Evolutionary conservation across 768 basidiomycete genomes (phyloP).

Genomic region (Mycena albidolilacea): DNA sequence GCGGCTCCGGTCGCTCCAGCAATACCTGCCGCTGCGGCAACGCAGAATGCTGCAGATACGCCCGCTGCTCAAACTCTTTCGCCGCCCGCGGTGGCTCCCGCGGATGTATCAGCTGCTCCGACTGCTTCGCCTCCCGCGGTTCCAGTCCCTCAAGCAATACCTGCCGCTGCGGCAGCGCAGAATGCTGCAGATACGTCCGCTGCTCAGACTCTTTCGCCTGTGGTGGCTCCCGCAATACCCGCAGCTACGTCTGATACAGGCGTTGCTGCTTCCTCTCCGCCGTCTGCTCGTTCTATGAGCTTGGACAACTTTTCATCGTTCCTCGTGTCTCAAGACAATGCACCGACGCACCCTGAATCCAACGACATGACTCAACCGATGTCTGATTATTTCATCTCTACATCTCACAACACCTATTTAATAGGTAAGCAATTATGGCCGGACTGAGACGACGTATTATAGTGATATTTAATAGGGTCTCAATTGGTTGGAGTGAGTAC

Average conservation of each 20-base stretch:
- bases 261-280: constrained; percentile 1
- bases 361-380: constrained; percentile 83
- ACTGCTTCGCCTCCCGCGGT: neutral
- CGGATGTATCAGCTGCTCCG: neutral
- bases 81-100: neutral
- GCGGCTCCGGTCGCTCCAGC: too few species aligned
- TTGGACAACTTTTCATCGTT: constrained; percentile 72
- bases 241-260: neutral
- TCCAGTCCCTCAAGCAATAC: too few species aligned
- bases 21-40: too few species aligned
- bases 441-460: too few species aligned
- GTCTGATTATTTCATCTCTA: constrained; percentile 84
- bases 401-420: constrained; percentile 94
- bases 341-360: constrained; percentile 42
- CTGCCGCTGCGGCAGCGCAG: too few species aligned
- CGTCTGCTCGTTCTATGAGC: constrained; percentile 50
- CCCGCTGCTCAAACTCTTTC: neutral
- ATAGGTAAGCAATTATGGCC: constrained; percentile 66
- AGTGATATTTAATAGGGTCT: neutral
- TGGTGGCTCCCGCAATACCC: neutral
- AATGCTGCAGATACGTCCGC: neutral
- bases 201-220: neutral
- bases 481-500: constrained; percentile 92
- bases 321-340: constrained; percentile 74
- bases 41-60: neutral